Percentiles rank a stretch among this genome's conserved stretches.
Evolutionary conservation across 306 rosid genomes (phyloP).

Genomic region (Pterocarpus macrocarpus): DNA sequence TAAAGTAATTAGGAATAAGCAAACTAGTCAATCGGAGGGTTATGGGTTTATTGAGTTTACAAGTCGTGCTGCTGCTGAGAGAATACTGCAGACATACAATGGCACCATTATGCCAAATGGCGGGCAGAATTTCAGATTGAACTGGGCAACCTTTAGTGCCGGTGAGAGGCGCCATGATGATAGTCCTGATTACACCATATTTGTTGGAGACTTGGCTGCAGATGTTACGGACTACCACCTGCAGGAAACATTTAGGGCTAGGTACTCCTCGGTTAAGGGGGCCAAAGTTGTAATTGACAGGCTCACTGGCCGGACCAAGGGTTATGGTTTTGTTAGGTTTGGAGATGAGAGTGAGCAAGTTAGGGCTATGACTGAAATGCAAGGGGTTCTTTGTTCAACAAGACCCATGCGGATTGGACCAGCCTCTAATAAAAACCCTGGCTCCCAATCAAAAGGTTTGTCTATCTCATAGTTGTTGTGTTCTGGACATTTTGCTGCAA

Average conservation of each 20-base stretch:
- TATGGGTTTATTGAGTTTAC: constrained; percentile 91
- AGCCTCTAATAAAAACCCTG: constrained; percentile 90
- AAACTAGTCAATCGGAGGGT: constrained; percentile 83
- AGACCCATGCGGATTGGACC: constrained; percentile 98
- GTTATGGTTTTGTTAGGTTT: constrained; percentile 95
- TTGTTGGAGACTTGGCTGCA: constrained; percentile 94
- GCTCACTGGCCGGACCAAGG: constrained; percentile 90
- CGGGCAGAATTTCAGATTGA: constrained; percentile 84
- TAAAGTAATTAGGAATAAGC: constrained; percentile 90
- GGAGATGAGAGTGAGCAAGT: constrained; percentile 88
- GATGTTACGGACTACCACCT: constrained; percentile 88
- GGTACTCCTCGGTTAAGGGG: constrained; percentile 74
- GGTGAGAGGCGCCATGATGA: constrained; percentile 94
- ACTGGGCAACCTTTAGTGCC: constrained; percentile 88
- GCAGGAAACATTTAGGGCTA: constrained; percentile 71
- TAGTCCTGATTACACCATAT: constrained; percentile 80
- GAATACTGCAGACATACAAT: constrained; percentile 75
- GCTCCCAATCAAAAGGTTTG: constrained; percentile 84
- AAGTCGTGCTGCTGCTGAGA: constrained; percentile 80
- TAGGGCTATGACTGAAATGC: constrained; percentile 95
- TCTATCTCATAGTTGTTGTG: not conserved
- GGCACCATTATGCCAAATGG: constrained; percentile 92
- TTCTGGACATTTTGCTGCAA: constrained; percentile 5
- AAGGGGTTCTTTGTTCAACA: constrained; percentile 88
- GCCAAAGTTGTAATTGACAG: constrained; percentile 97